phyloP scores from a whole-genome alignment of 2,329 filamentous ascomycete species.

The Cytospora piceicola region DNA sequence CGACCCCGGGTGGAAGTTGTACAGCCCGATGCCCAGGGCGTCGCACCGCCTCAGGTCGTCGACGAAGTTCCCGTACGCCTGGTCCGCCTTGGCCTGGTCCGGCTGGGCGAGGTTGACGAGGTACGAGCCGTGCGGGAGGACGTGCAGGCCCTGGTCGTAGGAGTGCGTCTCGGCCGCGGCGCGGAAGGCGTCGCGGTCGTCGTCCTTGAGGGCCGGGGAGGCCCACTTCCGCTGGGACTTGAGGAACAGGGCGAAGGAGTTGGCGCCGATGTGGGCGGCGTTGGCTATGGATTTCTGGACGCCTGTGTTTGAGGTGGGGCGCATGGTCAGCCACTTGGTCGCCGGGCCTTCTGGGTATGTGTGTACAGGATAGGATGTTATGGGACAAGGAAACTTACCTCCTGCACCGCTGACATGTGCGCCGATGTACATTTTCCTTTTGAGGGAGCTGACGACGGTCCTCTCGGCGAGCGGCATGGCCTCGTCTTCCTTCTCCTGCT shows the following conservation, averaged over 20 bases:
- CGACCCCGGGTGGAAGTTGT: conserved; percentile 96
- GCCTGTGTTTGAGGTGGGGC: conserved; percentile 52
- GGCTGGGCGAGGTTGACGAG: conserved; percentile 92
- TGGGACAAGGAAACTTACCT: conserved; percentile 53
- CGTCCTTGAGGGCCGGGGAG: conserved; percentile 74
- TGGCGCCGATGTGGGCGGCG: conserved; percentile 79
- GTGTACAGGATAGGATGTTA: no score
- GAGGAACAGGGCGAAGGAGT: conserved; percentile 91
- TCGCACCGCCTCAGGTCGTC: conserved; percentile 90
- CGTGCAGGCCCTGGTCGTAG: conserved; percentile 73
- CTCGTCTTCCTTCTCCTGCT: conserved; percentile 46
- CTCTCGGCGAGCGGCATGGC: conserved; percentile 69
- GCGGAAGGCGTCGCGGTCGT: conserved; percentile 71
- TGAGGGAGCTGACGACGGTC: conserved; percentile 65
- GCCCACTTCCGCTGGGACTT: conserved; percentile 97
- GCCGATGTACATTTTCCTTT: conserved; percentile 78
- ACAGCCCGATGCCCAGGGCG: conserved; percentile 82
- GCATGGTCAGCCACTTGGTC: conserved; percentile 8
- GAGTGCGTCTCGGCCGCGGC: conserved; percentile 67
- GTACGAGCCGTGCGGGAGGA: conserved; percentile 93
- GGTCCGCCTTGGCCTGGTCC: conserved; percentile 76
- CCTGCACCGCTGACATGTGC: conserved; percentile 91
- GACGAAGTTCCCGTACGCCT: conserved; percentile 84
- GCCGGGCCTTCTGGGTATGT: background rate
- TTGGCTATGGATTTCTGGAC: conserved; percentile 88